These are phyloP conservation scores for Gardenia jasminoides DNA, from an alignment of 257 asterid genomes.

Conservation along the genomic window DNA sequence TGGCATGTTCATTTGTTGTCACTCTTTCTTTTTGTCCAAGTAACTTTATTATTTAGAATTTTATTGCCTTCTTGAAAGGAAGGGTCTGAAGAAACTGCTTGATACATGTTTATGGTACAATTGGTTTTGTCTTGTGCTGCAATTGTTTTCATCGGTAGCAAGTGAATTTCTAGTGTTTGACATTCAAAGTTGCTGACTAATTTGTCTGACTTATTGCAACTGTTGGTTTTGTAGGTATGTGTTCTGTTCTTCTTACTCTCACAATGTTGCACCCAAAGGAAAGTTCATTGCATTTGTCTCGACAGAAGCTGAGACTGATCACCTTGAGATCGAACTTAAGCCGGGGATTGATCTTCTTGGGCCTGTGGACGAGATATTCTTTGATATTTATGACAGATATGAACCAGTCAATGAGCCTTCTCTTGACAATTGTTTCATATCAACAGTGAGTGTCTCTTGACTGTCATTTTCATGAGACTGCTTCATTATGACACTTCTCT, in stretches of 20 bases:
- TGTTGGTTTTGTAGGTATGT: constrained; percentile 61
- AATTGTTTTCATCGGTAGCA: background rate
- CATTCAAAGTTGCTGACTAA: background rate
- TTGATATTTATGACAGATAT: constrained; percentile 77
- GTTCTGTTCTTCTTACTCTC: constrained; percentile 94
- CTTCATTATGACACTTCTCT: constrained; percentile 13
- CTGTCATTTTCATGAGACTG: constrained; percentile 13
- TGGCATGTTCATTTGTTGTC: background rate
- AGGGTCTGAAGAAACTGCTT: background rate
- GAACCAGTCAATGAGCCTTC: constrained; percentile 88
- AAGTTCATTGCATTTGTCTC: constrained; percentile 94
- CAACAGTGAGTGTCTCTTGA: constrained; percentile 59
- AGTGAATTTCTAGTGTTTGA: background rate
- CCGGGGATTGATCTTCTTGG: constrained; percentile 94
- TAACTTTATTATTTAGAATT: background rate
- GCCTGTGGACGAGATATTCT: constrained; percentile 91
- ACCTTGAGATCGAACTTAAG: constrained; percentile 84
- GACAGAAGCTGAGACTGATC: constrained; percentile 87
- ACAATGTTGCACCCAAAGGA: constrained; percentile 97
- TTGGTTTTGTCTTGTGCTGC: background rate
- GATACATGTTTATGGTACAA: background rate
- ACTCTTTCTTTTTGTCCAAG: background rate
- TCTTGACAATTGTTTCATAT: constrained; percentile 85
- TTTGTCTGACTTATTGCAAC: constrained; percentile 10
- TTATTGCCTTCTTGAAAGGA: background rate